Conservation (phyloP, 176 grass and related monocot species). For the Phyllostachys edulis region DNA sequence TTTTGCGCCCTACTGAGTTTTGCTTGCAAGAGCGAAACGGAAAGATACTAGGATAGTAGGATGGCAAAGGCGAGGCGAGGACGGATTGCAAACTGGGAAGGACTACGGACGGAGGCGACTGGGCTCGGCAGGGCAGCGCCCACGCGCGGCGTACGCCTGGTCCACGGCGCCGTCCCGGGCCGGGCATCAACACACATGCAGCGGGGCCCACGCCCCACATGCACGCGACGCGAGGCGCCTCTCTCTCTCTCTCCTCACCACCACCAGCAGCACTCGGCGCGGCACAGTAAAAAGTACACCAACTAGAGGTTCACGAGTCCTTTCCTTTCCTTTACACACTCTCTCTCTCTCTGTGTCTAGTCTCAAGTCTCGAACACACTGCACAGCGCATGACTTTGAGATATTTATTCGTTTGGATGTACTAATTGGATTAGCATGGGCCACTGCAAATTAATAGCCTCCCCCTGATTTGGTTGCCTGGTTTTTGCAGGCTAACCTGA, state of each 20-base stretch:
- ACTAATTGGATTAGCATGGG: neutral
- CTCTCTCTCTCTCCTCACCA: neutral
- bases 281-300: constrained; percentile 19
- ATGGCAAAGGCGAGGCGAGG: neutral
- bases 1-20: neutral
- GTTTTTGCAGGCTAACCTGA: neutral
- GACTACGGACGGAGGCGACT: constrained; percentile 16
- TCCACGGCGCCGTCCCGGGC: constrained; percentile 9
- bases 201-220: constrained; percentile 37
- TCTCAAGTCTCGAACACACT: neutral
- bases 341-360: too few relatives aligned
- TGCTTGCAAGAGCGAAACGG: neutral
- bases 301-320: neutral
- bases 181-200: constrained; percentile 47
- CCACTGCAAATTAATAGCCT: neutral
- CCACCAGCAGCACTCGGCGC: neutral
- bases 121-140: neutral
- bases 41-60: neutral
- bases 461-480: neutral
- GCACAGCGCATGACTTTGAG: neutral
- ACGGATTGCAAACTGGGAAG: neutral
- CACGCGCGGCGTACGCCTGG: neutral
- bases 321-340: too few relatives aligned
- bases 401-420: neutral
- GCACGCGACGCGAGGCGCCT: neutral